Base-by-base conservation (phyloP, 805 yeast species). In the Ogataea paraovalis region DNA sequence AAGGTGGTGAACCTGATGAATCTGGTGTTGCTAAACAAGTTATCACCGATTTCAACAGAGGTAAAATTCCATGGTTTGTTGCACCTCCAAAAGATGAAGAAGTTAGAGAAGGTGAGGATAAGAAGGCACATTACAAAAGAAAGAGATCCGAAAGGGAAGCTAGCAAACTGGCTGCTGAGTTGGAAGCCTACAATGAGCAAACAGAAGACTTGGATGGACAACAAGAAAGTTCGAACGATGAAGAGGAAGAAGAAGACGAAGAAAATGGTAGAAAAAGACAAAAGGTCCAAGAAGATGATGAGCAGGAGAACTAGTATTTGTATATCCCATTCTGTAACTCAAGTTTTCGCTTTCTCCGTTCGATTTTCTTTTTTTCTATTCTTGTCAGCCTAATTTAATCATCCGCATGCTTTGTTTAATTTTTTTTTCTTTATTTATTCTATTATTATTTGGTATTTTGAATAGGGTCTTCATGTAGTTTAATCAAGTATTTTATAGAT, bases 1-100 rank as follows among this genome's bases (percentile, higher is more conserved):
- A 92, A 68, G 99, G 99, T 50, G 99, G 97, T 55, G 99, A 94
- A 70, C 96, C 98, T 1, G 98, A 92, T 67, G 97, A 92, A 69
- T 75, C 84, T 55, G 95, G 96, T 59, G 89, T 92, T 47, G 83
- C 98, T 36, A 92, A 90, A 67, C 84, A 85, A 61, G 85, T 92
- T 27, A 78, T 92, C 66, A 89, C 89, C 58, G 99, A 92, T 67
- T 92, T 92, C 75, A 92, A 90, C 70, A 80, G 99, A 69, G 99
- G 99, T 52, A 88, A 89, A 62, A 92, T 92, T 46, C 99, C 99
- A 21, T 92, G 99, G 99, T 92, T 92, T 65, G 88, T 88, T 28
- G 82, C 94, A 23, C 99, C 99, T 25, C 97, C 98, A 38, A 79
- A 83, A 56, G 87, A 80, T 52, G 76, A 71, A 22, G 83, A 77